phyloP scores from a whole-genome alignment of 257 asterid species.

The Eucommia ulmoides region DNA sequence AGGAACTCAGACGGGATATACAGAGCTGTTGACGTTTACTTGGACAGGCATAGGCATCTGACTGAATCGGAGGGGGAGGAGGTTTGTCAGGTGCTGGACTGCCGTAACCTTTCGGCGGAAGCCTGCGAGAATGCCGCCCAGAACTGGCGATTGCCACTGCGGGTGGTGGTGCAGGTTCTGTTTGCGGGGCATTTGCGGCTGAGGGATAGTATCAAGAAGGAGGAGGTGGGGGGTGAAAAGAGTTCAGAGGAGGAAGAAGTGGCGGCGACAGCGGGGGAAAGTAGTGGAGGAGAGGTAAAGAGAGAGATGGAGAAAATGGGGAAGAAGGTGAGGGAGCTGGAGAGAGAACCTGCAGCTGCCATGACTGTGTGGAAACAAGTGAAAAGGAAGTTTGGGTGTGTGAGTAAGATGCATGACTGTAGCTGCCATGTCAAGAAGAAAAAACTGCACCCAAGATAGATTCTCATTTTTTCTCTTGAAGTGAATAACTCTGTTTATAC shows the following conservation, averaged over 20 bases:
- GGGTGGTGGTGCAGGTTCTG: constrained; percentile 59
- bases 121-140: constrained; percentile 62
- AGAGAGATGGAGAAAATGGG: constrained; percentile 63
- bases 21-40: constrained; percentile 49
- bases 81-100: constrained; percentile 45
- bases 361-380: constrained; percentile 53
- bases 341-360: constrained; percentile 34
- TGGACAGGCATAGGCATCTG: constrained; percentile 57
- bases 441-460: constrained; percentile 41
- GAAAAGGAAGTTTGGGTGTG: constrained; percentile 86
- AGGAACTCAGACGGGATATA: constrained; percentile 44
- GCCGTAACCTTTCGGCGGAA: constrained; percentile 42
- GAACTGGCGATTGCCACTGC: constrained; percentile 49
- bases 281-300: constrained; percentile 22
- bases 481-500: no score
- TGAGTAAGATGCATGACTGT: constrained; percentile 25
- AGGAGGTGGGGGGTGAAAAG: constrained; percentile 9
- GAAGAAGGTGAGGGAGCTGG: constrained; percentile 48
- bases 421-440: constrained; percentile 61
- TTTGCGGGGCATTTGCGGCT: constrained; percentile 50
- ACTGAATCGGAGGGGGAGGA: constrained; percentile 55
- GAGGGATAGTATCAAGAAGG: constrained; percentile 28
- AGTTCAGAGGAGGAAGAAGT: constrained; percentile 18
- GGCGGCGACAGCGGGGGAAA: constrained; percentile 2
- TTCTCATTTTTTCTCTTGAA: no score